Conservation (phyloP, 371 early-diverging fungal species). For the Mucor sp. region DNA sequence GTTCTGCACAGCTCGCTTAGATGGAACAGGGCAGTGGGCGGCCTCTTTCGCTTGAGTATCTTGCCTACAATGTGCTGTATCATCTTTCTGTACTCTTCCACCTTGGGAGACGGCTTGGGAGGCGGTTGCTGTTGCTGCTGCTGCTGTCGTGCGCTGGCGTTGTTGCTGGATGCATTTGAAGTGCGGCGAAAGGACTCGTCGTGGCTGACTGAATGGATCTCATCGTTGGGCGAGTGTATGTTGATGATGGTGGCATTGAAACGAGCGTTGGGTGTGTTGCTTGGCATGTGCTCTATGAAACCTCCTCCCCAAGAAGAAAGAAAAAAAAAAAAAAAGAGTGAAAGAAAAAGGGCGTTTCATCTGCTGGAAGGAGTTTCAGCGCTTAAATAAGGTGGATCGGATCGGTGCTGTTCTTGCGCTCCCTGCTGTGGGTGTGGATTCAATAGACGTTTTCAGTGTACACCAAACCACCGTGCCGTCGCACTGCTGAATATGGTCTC, state of each 20-base stretch:
- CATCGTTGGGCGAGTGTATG: slow-evolving; percentile 20
- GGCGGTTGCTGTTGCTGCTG: neutral
- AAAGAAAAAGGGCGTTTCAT: neutral
- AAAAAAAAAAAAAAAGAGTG: neutral
- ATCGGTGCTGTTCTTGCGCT: no score
- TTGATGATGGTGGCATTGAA: slow-evolving; percentile 30
- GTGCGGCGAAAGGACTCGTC: neutral
- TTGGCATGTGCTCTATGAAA: slow-evolving; percentile 6
- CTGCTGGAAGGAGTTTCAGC: neutral
- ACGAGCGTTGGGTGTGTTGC: slow-evolving; percentile 3
- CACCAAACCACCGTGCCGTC: no score
- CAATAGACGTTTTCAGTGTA: no score
- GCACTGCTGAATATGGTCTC: no score
- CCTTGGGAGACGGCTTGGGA: slow-evolving; percentile 33
- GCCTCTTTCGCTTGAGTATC: slow-evolving; percentile 44
- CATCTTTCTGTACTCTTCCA: slow-evolving; percentile 44
- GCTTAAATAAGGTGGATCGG: no score
- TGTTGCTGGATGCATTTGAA: slow-evolving; percentile 21
- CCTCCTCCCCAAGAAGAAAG: no score
- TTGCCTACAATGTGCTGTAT: slow-evolving; percentile 43
- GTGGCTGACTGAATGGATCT: slow-evolving; percentile 1
- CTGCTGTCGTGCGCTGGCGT: neutral
- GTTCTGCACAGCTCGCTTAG: slow-evolving; percentile 27
- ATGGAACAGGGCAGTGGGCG: slow-evolving; percentile 32
- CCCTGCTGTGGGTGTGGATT: no score